Evolutionary conservation across 495 filamentous ascomycete species (phyloP), one percentile per base, ranked within the genome.

Genomic region (Apodospora peruviana): DNA sequence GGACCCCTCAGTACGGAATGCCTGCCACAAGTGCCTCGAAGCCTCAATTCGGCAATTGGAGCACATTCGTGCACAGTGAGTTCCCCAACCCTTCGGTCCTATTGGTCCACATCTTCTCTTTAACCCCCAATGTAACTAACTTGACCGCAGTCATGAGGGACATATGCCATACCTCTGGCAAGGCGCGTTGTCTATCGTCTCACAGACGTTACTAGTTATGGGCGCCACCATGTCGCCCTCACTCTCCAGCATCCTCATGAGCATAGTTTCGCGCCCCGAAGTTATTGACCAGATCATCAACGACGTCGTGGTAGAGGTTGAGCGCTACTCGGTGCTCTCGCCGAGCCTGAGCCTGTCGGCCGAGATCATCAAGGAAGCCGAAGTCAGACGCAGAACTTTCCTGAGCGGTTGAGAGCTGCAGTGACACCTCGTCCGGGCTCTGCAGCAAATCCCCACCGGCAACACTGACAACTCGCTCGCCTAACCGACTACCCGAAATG

Each of bases 111-210:
- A 16, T 22, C 27, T 35, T 45, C 45, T 48, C 48, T 58, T 17
- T 40, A 34, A 37, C 23, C 43, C 54, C 32, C 52, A 64, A 66
- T 71, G 69, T 73, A 67, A 75, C 62, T 40, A 65, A 65, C 27
- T 73, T 69, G 52, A 48, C 64, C 68, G 64, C 62, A 83, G 79
- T 71, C 86, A 88, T 57, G 86, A 85, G 56, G 87, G 87, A 48
- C 87, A 90, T 56, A 83, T 91, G 65, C 87, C 86, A n/a, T 90
- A 90, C 67, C 75, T 90, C 14, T 90, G 86, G 85, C 86, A 90
- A 69, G 87, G 87, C 27, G 87, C 87, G 2, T 73, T 91, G 37
- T 88, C 83, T 42, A 85, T 91, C 58, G 84, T 90, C 20, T 88
- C 84, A 7, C 87, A 91, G 67, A 84, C 84, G 2, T 71, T 90